Percentiles rank a stretch among this genome's conserved stretches.
These are phyloP conservation scores for Trifolium dubium DNA, from an alignment of 306 rosid species.

Conservation along the genomic window DNA sequence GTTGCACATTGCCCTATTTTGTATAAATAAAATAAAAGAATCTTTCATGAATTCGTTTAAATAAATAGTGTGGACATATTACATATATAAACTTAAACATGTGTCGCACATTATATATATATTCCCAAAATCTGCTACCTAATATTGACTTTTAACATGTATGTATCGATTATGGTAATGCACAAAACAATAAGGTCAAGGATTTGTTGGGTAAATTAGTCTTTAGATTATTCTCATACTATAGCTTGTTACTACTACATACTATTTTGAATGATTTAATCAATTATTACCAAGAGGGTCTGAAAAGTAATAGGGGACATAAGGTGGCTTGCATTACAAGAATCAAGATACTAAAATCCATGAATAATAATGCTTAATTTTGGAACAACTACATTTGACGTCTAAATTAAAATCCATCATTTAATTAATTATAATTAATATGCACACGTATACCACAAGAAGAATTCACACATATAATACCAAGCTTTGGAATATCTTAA, in stretches of 20 bases:
- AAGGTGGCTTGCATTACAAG: slow-evolving; percentile 47
- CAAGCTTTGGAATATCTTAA: slow-evolving; percentile 9
- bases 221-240: slow-evolving; percentile 28
- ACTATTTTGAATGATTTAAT: slow-evolving; percentile 13
- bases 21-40: not conserved
- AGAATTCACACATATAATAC: slow-evolving; percentile 39
- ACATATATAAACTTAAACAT: not conserved
- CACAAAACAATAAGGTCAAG: slow-evolving; percentile 43
- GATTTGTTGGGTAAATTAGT: slow-evolving; percentile 46
- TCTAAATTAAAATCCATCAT: slow-evolving; percentile 32
- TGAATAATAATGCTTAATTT: slow-evolving; percentile 38
- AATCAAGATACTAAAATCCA: slow-evolving; percentile 34
- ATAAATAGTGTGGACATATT: not conserved
- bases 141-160: slow-evolving; percentile 50
- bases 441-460: slow-evolving; percentile 53
- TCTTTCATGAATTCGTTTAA: not conserved
- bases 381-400: slow-evolving; percentile 30
- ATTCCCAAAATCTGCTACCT: slow-evolving; percentile 47
- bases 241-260: slow-evolving; percentile 3
- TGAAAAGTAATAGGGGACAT: slow-evolving; percentile 29
- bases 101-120: slow-evolving; percentile 29
- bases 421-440: not conserved
- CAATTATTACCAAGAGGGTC: slow-evolving; percentile 21
- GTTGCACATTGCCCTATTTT: no score
- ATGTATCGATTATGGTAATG: slow-evolving; percentile 17